A percentile compares a stretch with the other conserved stretches of the same genome.
These are phyloP conservation scores for Anaeramoeba ignava DNA, from an alignment of 78 protist genomes.

Conservation along the genomic window DNA sequence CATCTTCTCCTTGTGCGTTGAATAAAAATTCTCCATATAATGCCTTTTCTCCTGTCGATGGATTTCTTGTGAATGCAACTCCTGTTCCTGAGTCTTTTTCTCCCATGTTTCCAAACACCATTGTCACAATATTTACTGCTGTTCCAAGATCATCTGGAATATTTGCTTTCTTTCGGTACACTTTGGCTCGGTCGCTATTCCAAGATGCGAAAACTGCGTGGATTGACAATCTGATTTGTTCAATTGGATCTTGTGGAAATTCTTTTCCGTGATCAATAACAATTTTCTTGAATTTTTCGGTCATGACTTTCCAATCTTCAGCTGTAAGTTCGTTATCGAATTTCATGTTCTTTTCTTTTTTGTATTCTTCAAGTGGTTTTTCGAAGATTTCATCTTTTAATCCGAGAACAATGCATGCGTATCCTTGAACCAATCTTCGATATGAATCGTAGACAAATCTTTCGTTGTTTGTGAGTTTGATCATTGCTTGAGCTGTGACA, in stretches of 20 bases:
- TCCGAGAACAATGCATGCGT: slow-evolving; percentile 42
- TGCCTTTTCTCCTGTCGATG: slow-evolving; percentile 51
- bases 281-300: slow-evolving; percentile 16
- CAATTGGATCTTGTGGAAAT: slow-evolving; percentile 56
- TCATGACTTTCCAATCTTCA: slow-evolving; percentile 29
- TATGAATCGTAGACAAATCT: slow-evolving; percentile 57
- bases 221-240: slow-evolving; percentile 45
- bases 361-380: slow-evolving; percentile 20
- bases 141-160: slow-evolving; percentile 45
- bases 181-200: slow-evolving; percentile 4
- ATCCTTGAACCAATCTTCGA: slow-evolving; percentile 62
- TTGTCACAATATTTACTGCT: slow-evolving; percentile 60
- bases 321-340: slow-evolving; percentile 38
- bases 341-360: neutral
- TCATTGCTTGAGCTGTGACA: slow-evolving; percentile 16
- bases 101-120: slow-evolving; percentile 63
- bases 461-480: slow-evolving; percentile 22
- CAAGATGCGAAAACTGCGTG: slow-evolving; percentile 5
- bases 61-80: slow-evolving; percentile 66
- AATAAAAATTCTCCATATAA: slow-evolving; percentile 69
- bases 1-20: slow-evolving; percentile 86
- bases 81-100: slow-evolving; percentile 60
- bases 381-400: slow-evolving; percentile 30
- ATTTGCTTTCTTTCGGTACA: slow-evolving; percentile 6
- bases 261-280: neutral